Evolutionary conservation across 352 stramenopile species (phyloP).

Genomic region (Globisporangium polare): DNA sequence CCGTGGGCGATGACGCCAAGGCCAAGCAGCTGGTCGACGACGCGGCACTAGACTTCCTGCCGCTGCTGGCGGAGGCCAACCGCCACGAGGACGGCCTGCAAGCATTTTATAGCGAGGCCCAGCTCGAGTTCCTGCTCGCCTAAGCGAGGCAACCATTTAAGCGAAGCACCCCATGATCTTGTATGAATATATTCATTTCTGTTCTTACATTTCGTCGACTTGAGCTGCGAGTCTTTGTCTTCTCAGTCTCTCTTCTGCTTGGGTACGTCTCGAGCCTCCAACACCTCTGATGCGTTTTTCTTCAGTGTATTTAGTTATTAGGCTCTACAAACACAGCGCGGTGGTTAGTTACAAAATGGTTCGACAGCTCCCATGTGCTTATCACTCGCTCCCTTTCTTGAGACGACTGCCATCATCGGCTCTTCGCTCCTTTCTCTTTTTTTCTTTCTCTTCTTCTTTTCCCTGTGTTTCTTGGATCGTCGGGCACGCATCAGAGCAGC

Average conservation of each 20-base stretch:
- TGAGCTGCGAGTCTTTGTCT: background rate
- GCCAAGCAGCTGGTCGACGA: conserved; percentile 32
- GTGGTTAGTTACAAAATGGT: conserved; percentile 12
- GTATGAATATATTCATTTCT: conserved; percentile 24
- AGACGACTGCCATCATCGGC: conserved; percentile 3
- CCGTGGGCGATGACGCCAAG: conserved; percentile 39
- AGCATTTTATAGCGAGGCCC: conserved; percentile 14
- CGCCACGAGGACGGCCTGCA: conserved; percentile 14
- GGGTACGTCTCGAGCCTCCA: background rate
- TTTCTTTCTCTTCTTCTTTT: background rate
- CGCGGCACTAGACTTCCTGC: conserved; percentile 15
- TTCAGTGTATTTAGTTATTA: conserved; percentile 8
- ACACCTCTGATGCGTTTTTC: background rate
- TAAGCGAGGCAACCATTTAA: conserved; percentile 1
- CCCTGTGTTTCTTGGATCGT: background rate
- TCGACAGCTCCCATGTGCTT: background rate
- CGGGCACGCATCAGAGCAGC: background rate
- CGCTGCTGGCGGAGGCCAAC: conserved; percentile 13
- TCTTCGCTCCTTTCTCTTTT: background rate
- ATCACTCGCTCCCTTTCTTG: background rate
- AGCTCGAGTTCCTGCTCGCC: conserved; percentile 18
- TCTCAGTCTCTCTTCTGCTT: background rate
- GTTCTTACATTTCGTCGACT: conserved; percentile 11
- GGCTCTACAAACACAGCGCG: conserved; percentile 9
- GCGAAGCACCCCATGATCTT: conserved; percentile 3